Percentiles rank a stretch among this genome's conserved stretches.
Evolutionary conservation across 371 early-diverging fungal genomes (phyloP).

Genomic region (Mortierella sp.): DNA sequence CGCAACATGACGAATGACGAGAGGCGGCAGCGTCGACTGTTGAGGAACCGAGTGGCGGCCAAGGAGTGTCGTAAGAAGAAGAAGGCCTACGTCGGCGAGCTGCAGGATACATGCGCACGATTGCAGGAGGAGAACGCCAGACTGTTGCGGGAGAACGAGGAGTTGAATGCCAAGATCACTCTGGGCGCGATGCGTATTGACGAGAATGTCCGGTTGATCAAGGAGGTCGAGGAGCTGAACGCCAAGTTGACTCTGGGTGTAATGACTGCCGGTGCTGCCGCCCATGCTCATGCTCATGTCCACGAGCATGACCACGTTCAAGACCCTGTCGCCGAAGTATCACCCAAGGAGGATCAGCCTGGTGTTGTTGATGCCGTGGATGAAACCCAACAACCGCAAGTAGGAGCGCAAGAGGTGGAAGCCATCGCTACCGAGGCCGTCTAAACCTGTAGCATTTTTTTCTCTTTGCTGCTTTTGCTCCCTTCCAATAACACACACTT

Average conservation of each 20-base stretch:
- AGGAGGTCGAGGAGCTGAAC: constrained; percentile 75
- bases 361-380: neutral
- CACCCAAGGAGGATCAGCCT: constrained; percentile 20
- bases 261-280: constrained; percentile 65
- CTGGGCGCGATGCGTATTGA: constrained; percentile 71
- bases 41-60: constrained; percentile 84
- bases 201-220: constrained; percentile 72
- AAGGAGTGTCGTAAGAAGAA: constrained; percentile 90
- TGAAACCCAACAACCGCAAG: neutral
- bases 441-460: neutral
- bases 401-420: neutral
- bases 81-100: constrained; percentile 80
- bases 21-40: constrained; percentile 80
- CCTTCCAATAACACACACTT: neutral
- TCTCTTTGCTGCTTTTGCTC: neutral
- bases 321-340: constrained; percentile 41
- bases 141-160: constrained; percentile 74
- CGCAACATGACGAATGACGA: constrained; percentile 74
- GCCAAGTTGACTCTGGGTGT: constrained; percentile 73
- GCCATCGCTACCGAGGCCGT: neutral
- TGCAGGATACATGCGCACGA: constrained; percentile 75
- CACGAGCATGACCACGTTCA: constrained; percentile 41
- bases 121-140: constrained; percentile 77
- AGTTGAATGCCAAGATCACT: constrained; percentile 74
- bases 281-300: constrained; percentile 64